These are phyloP conservation scores for Neofusicoccum sp. DNA, from an alignment of 2,329 filamentous ascomycete species.

Conservation along the genomic window DNA sequence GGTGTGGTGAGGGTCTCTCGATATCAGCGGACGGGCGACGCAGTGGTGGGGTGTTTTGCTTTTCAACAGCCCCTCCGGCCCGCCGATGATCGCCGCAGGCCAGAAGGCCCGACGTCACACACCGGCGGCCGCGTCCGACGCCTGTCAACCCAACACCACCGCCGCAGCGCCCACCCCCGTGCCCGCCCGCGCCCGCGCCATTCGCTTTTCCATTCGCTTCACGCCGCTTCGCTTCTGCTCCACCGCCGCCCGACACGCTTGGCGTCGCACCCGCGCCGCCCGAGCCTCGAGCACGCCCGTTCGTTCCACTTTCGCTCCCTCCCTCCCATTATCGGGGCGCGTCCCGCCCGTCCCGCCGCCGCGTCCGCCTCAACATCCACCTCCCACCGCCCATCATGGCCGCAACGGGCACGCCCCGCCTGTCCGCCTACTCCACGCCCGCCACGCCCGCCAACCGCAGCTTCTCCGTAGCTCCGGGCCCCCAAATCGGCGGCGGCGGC, in stretches of 20 bases:
- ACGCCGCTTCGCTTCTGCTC: constrained; percentile 8
- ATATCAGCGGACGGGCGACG: constrained; percentile 12
- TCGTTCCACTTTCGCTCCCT: neutral
- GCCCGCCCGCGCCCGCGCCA: neutral
- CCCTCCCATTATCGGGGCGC: neutral
- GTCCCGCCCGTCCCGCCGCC: neutral
- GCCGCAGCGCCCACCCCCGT: constrained; percentile 7
- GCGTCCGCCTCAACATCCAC: neutral
- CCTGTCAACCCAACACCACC: neutral
- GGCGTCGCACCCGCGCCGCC: neutral
- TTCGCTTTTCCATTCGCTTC: constrained; percentile 5
- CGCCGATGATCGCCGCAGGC: neutral
- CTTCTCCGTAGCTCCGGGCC: neutral
- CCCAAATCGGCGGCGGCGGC: neutral
- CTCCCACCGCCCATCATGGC: constrained; percentile 9
- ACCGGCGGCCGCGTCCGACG: neutral
- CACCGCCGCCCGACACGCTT: neutral
- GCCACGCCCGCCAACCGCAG: constrained; percentile 5
- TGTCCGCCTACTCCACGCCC: constrained; percentile 6
- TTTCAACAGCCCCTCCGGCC: neutral
- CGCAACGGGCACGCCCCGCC: constrained; percentile 13
- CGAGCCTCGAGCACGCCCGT: neutral
- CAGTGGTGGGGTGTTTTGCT: constrained; percentile 7
- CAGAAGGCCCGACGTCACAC: constrained; percentile 16
- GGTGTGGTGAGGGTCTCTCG: constrained; percentile 15